Evolutionary conservation across 2,329 filamentous ascomycete genomes (phyloP).

Genomic region (Fusarium nygamai): DNA sequence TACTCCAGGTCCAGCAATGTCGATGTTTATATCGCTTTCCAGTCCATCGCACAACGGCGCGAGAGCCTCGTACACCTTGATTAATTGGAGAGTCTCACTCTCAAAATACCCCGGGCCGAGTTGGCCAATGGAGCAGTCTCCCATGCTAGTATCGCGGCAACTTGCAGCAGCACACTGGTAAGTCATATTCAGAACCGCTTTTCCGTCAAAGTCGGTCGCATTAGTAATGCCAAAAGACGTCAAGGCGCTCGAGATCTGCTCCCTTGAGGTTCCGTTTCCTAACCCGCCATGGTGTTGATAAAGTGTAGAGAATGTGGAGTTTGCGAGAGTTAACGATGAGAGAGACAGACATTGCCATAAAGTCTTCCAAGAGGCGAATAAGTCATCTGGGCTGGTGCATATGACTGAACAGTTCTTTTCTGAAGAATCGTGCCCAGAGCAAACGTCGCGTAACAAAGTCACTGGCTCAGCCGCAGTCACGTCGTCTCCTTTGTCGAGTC

Average conservation of each 20-base stretch:
- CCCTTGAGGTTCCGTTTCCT: not conserved
- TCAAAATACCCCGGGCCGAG: not conserved
- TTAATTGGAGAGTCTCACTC: not conserved
- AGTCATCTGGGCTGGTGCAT: not conserved
- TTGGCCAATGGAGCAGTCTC: not conserved
- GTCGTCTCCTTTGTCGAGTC: not conserved
- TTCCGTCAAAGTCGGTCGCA: not conserved
- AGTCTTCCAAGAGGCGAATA: constrained; percentile 12
- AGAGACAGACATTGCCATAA: constrained; percentile 10
- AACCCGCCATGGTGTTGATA: rapidly evolving
- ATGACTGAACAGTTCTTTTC: not conserved
- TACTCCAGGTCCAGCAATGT: constrained; percentile 25
- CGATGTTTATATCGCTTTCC: constrained; percentile 6
- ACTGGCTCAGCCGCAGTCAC: not conserved
- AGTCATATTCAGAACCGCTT: not conserved
- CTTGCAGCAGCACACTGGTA: constrained; percentile 15
- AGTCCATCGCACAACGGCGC: not conserved
- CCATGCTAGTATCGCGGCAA: constrained; percentile 3
- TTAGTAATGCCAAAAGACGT: not conserved
- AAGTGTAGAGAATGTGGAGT: not conserved
- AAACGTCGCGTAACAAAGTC: not conserved
- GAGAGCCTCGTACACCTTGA: not conserved
- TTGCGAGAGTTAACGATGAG: not conserved
- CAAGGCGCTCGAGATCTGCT: not conserved
- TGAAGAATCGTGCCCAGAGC: not conserved